Conservation (phyloP, 148 eudicot genomes). For the Agrostemma githago region DNA sequence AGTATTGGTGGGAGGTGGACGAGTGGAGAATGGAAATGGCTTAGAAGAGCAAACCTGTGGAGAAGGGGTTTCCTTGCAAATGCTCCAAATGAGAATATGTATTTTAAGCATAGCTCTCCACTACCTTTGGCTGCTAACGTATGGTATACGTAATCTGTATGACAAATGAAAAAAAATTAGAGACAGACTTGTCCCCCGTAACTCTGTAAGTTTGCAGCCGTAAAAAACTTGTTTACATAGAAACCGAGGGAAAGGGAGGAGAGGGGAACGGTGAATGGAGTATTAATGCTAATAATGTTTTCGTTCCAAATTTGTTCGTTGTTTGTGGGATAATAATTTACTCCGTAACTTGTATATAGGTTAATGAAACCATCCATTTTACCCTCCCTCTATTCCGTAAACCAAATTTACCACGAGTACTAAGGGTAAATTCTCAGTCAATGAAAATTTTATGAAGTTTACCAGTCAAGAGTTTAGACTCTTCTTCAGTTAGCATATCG, state of each 20-base stretch:
- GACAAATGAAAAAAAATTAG: conserved; percentile 12
- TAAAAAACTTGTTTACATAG: background rate
- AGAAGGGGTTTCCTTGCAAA: conserved; percentile 80
- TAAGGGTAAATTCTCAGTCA: background rate
- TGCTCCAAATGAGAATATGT: conserved; percentile 92
- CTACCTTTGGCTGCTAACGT: conserved; percentile 92
- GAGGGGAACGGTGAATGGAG: background rate
- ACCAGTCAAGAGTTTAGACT: conserved; percentile 73
- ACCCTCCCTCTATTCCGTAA: background rate
- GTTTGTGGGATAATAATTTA: no score
- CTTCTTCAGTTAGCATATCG: conserved; percentile 54
- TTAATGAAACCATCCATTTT: no score
- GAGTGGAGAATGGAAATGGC: background rate
- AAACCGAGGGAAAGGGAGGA: background rate
- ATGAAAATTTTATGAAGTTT: conserved; percentile 12
- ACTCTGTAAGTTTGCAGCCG: background rate
- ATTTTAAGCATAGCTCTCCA: conserved; percentile 90
- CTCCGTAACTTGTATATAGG: no score
- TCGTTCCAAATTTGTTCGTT: background rate
- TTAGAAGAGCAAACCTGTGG: conserved; percentile 43
- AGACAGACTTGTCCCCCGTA: background rate
- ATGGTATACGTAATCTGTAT: conserved; percentile 87
- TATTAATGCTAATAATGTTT: no score
- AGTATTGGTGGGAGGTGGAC: background rate
- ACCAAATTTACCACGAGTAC: background rate